phyloP scores from a whole-genome alignment of 192 early-diverging fungal genomes.

The Linnemannia hyalina region DNA sequence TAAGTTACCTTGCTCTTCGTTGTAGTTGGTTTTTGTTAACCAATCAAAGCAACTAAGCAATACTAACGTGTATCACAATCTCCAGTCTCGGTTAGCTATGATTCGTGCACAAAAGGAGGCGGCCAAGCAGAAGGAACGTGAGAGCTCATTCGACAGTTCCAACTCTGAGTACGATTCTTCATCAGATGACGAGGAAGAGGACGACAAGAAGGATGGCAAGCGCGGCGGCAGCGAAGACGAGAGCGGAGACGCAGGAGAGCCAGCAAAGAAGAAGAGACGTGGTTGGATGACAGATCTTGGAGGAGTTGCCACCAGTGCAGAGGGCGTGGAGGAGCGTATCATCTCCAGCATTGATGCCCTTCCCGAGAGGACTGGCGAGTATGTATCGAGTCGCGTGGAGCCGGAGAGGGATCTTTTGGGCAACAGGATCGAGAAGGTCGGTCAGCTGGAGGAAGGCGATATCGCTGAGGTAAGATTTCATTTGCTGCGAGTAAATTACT shows the following conservation, averaged over 20 bases:
- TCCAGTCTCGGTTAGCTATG: conserved; percentile 44
- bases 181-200: conserved; percentile 53
- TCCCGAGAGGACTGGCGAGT: conserved; percentile 35
- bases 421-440: conserved; percentile 28
- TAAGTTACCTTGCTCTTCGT: conserved; percentile 13
- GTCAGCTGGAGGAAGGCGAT: conserved; percentile 31
- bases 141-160: conserved; percentile 82
- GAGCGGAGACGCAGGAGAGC: conserved; percentile 34
- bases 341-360: conserved; percentile 47
- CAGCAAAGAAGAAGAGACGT: conserved; percentile 49
- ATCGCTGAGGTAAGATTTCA: conserved; percentile 24
- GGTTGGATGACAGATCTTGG: conserved; percentile 57
- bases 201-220: conserved; percentile 58
- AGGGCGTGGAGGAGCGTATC: conserved; percentile 40
- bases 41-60: neutral
- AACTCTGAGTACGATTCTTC: conserved; percentile 70
- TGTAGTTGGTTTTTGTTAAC: neutral
- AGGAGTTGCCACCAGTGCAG: conserved; percentile 33
- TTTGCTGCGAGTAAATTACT: neutral
- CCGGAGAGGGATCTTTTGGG: conserved; percentile 42
- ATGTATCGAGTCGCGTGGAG: conserved; percentile 46
- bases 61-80: neutral
- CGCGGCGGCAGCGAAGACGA: conserved; percentile 63
- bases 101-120: conserved; percentile 62
- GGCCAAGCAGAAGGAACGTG: conserved; percentile 66